Evolutionary conservation across 179 eudicot species (phyloP), one percentile per base, ranked within the genome.

Genomic region (Vitellaria paradoxa): DNA sequence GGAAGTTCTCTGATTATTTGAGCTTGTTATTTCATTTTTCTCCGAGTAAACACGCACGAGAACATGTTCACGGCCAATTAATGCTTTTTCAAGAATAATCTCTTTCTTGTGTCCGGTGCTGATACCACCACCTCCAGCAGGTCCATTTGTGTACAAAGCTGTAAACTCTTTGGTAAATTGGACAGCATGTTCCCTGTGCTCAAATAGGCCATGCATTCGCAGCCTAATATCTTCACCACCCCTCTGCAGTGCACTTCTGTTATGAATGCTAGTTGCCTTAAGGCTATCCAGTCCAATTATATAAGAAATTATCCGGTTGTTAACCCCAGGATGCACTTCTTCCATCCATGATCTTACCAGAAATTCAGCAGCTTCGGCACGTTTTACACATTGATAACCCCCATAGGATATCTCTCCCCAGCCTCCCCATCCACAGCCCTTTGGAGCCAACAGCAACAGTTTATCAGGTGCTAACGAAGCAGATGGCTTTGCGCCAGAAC

Each of bases 401-500:
- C 99, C 99, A 84, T 91, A 96, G 56, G 99, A 96, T 84, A 96
- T 92, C 84, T 96, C 99, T 82, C 97, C 99, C 99, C 99, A 96
- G 52, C 97, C 99, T 88, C 90, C 93, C 99, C 99, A 96, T 80
- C 99, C 99, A 81, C 80, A 76, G 73, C 91, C 96, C 91, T 92
- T 94, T 66, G 97, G 89, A 57, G 86, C 89, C 82, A 96, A 82
- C 60, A 91, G 87, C 83, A 96, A 86, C 68, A 96, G 91, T 62
- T 87, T 91, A 52, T 90, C 88, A 69, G 98, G 99, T 56, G 78
- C 83, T 50, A 86, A 61, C 26, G 62, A 79, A 55, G 67, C 70
- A 75, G 98, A 89, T 69, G 99, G 93, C 82, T 93, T 93, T 77
- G 99, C 99, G 76, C 97, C 99, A 70, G 83, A 71, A 82, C 99